Percentiles rank a stretch among this genome's conserved stretches.
These are phyloP conservation scores for Arthroderma sp. DNA, from an alignment of 2,329 filamentous ascomycete genomes.

Conservation along the genomic window DNA sequence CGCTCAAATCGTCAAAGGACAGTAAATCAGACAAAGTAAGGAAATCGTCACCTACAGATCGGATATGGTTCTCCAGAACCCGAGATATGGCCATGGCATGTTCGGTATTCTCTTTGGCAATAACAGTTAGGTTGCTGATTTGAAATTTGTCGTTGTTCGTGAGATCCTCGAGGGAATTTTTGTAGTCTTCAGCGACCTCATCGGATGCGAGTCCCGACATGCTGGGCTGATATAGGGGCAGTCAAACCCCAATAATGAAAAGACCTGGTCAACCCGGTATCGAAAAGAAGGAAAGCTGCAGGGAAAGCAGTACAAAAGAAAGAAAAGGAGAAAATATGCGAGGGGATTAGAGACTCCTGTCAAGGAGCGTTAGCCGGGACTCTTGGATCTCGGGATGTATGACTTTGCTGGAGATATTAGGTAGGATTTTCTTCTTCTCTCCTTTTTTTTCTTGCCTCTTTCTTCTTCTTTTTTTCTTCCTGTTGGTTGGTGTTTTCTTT, in stretches of 20 bases:
- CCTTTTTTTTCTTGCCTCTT: slow-evolving; percentile 12
- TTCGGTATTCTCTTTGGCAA: slow-evolving; percentile 93
- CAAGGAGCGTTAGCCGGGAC: no score
- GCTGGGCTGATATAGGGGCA: slow-evolving; percentile 27
- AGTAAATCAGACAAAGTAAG: slow-evolving; percentile 8
- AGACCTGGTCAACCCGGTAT: no score
- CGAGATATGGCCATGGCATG: slow-evolving; percentile 87
- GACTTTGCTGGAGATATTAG: not conserved
- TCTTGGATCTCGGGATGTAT: no score
- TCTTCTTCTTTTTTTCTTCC: slow-evolving; percentile 10
- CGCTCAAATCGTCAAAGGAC: not conserved
- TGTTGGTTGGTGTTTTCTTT: slow-evolving; percentile 4
- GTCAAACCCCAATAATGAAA: not conserved
- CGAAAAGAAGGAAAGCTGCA: no score
- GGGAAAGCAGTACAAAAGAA: slow-evolving; percentile 13
- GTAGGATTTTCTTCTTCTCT: slow-evolving; percentile 9
- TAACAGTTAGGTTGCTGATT: slow-evolving; percentile 93
- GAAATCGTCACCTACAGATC: slow-evolving; percentile 57
- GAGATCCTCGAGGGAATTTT: slow-evolving; percentile 81
- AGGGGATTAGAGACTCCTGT: slow-evolving; percentile 10
- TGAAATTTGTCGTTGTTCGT: slow-evolving; percentile 84
- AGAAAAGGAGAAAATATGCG: slow-evolving; percentile 26
- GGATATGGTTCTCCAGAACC: slow-evolving; percentile 83
- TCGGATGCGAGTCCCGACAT: slow-evolving; percentile 55
- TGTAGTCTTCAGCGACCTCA: slow-evolving; percentile 91